Percentiles rank a stretch among this genome's conserved stretches.
These are phyloP conservation scores for Arthrobotrys iridis DNA, from an alignment of 2,329 filamentous ascomycete species.

Conservation along the genomic window DNA sequence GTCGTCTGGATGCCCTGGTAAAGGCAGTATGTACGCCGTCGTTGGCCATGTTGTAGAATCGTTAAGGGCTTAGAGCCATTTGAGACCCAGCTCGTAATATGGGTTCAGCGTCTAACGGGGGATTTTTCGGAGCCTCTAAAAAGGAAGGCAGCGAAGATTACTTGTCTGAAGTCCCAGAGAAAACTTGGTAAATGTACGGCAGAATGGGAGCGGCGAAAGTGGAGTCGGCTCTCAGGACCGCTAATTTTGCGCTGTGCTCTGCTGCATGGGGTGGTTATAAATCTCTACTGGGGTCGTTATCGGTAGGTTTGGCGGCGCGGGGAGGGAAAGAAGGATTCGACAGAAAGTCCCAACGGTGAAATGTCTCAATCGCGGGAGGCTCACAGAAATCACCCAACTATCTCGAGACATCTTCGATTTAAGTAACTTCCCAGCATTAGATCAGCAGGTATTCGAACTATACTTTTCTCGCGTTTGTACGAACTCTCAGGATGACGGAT, in stretches of 20 bases:
- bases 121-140: slow-evolving; percentile 43
- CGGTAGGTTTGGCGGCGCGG: neutral
- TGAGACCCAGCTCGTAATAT: slow-evolving; percentile 24
- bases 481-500: slow-evolving; percentile 1
- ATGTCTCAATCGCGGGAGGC: neutral
- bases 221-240: slow-evolving; percentile 26
- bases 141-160: slow-evolving; percentile 27
- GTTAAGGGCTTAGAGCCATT: slow-evolving; percentile 16
- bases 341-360: neutral
- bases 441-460: neutral
- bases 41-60: slow-evolving; percentile 35
- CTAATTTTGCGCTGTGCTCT: slow-evolving; percentile 10
- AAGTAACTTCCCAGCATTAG: neutral
- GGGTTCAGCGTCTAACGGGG: slow-evolving; percentile 5
- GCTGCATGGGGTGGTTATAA: slow-evolving; percentile 17
- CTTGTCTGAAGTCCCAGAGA: slow-evolving; percentile 1
- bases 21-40: slow-evolving; percentile 38
- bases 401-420: slow-evolving; percentile 10
- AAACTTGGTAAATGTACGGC: slow-evolving; percentile 28
- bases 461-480: slow-evolving; percentile 1
- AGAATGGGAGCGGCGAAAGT: slow-evolving; percentile 39
- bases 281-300: neutral
- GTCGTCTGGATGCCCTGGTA: slow-evolving; percentile 44
- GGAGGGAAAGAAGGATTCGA: neutral
- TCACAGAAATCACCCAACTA: neutral